phyloP scores from a whole-genome alignment of 1,139 yeast genomes.

The Blastobotrys raffinosifermentans region DNA sequence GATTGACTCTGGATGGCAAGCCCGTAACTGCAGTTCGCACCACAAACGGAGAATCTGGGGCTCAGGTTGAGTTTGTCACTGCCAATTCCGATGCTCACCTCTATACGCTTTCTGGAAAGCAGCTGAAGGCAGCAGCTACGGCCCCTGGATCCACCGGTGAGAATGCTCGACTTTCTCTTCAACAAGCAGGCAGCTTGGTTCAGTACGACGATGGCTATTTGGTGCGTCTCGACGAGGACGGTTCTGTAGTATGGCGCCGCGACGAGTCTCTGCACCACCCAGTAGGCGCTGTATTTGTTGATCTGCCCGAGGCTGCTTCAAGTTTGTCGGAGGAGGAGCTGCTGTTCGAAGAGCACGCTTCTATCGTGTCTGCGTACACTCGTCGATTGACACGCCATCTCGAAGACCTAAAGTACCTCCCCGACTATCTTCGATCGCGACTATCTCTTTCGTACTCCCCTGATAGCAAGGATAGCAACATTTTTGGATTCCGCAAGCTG shows the following conservation, averaged over 20 bases:
- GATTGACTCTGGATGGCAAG: too few species aligned
- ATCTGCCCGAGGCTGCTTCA: conserved; percentile 33
- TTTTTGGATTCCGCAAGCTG: conserved; percentile 48
- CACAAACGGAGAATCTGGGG: not conserved
- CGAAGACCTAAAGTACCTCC: conserved; percentile 18
- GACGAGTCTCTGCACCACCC: conserved; percentile 44
- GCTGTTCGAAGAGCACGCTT: conserved; percentile 36
- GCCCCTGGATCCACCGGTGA: too few species aligned
- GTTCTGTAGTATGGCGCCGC: conserved; percentile 36
- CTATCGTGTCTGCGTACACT: conserved; percentile 38
- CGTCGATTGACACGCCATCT: conserved; percentile 40
- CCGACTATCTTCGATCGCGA: conserved; percentile 8
- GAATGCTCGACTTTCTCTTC: conserved; percentile 8
- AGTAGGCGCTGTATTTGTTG: conserved; percentile 38
- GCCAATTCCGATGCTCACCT: too few species aligned
- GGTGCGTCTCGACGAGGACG: conserved; percentile 2
- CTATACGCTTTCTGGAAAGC: too few species aligned
- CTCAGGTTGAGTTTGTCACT: too few species aligned
- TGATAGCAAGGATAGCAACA: conserved; percentile 20
- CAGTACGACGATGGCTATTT: conserved; percentile 4
- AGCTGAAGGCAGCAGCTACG: conserved; percentile 1
- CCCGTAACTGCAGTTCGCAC: too few species aligned
- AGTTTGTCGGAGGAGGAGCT: conserved; percentile 37
- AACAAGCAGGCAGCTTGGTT: conserved; percentile 13
- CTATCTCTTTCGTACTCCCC: conserved; percentile 4